Evolutionary conservation across 2,329 filamentous ascomycete genomes (phyloP).

Genomic region (Sporothrix phasma): DNA sequence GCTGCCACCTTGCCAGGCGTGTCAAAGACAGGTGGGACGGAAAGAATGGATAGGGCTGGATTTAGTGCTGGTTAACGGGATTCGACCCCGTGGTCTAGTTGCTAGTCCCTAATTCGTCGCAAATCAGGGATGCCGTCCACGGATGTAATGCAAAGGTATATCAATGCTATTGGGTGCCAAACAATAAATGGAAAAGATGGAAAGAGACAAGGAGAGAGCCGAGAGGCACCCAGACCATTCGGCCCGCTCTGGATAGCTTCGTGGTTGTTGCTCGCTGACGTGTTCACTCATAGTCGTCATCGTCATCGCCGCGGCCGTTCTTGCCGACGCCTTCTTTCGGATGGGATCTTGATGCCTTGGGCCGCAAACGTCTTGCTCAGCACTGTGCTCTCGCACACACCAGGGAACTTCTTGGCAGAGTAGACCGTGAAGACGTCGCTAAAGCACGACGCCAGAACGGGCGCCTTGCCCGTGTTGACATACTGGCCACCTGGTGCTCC

Average conservation of each 20-base stretch:
- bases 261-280: neutral
- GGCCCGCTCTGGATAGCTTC: neutral
- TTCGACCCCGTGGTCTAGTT: too few species aligned
- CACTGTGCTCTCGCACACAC: slow-evolving; percentile 85
- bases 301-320: slow-evolving; percentile 45
- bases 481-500: slow-evolving; percentile 29
- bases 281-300: slow-evolving; percentile 26
- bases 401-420: slow-evolving; percentile 96
- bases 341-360: slow-evolving; percentile 96
- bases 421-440: slow-evolving; percentile 88
- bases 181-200: too few species aligned
- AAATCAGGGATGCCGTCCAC: neutral
- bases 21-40: neutral
- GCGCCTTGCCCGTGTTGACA: slow-evolving; percentile 68
- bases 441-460: slow-evolving; percentile 75
- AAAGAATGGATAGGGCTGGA: slow-evolving; percentile 11
- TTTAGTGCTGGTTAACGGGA: neutral
- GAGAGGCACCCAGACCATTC: neutral
- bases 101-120: too few species aligned
- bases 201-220: neutral
- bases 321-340: slow-evolving; percentile 63
- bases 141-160: neutral
- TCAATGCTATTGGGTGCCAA: neutral
- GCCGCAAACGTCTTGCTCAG: slow-evolving; percentile 87
- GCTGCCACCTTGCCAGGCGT: neutral